Evolutionary conservation across 305 asterid species (phyloP).

Genomic region (Fraxinus velutina): DNA sequence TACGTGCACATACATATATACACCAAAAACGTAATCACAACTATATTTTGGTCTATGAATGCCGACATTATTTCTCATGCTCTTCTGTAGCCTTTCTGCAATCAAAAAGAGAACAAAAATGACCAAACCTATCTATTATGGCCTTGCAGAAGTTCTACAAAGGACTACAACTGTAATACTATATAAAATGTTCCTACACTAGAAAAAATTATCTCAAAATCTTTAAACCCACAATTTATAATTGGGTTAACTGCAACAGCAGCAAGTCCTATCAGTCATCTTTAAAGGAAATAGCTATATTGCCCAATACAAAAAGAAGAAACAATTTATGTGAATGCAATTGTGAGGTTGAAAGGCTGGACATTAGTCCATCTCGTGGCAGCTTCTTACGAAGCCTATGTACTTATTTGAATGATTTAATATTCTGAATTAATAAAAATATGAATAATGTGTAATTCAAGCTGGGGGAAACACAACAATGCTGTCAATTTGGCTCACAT

Average conservation of each 20-base stretch:
- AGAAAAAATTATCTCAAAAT: not conserved
- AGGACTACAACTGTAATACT: not conserved
- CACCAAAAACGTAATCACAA: not conserved
- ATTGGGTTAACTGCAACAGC: not conserved
- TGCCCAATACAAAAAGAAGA: not conserved
- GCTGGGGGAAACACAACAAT: not conserved
- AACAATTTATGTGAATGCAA: not conserved
- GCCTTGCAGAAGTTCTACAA: not conserved
- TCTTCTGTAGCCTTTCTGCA: not conserved
- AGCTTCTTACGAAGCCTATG: not conserved
- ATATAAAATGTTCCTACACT: not conserved
- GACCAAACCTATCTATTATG: not conserved
- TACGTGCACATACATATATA: not conserved
- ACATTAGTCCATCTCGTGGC: not conserved
- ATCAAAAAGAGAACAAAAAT: not conserved
- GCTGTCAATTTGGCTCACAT: not conserved
- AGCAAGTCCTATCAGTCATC: not conserved
- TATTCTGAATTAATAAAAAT: not conserved
- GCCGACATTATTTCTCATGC: not conserved
- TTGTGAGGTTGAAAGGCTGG: not conserved
- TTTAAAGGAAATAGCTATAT: constrained; percentile 4
- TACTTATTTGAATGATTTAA: not conserved
- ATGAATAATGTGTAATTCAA: not conserved
- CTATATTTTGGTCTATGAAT: not conserved
- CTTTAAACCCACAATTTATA: not conserved